Percentiles rank a stretch among this genome's conserved stretches.
phyloP scores from a whole-genome alignment of 169 alveolate species.

The Ophryocystis elektroscirrha region DNA sequence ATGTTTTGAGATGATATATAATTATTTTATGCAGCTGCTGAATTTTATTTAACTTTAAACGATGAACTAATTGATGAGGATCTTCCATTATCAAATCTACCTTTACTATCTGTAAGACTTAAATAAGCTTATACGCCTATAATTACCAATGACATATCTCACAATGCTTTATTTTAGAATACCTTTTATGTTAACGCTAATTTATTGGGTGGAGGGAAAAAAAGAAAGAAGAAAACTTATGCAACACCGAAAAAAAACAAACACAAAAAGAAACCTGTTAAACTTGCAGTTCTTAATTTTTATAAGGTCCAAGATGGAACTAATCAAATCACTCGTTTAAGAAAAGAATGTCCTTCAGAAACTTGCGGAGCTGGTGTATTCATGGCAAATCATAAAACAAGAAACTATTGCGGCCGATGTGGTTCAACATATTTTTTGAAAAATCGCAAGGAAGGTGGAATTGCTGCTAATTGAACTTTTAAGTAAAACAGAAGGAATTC shows the following conservation, averaged over 20 bases:
- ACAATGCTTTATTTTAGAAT: conserved; percentile 5
- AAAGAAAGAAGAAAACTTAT: conserved; percentile 69
- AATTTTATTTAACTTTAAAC: too few species aligned
- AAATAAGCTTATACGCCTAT: too few species aligned
- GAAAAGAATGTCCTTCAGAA: conserved; percentile 73
- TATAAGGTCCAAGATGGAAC: conserved; percentile 82
- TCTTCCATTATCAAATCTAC: too few species aligned
- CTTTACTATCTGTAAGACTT: too few species aligned
- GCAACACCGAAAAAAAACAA: conserved; percentile 72
- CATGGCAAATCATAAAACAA: conserved; percentile 92
- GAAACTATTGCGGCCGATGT: conserved; percentile 93
- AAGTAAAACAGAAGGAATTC: too few species aligned
- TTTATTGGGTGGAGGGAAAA: conserved; percentile 66
- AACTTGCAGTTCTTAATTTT: conserved; percentile 76
- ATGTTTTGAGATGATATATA: too few species aligned
- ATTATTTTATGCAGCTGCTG: too few species aligned
- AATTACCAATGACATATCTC: neutral
- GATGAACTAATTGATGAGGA: too few species aligned
- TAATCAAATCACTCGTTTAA: conserved; percentile 70
- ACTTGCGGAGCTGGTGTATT: conserved; percentile 87
- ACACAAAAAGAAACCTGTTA: conserved; percentile 85
- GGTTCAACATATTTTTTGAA: conserved; percentile 73
- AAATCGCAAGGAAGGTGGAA: too few species aligned
- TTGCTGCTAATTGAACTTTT: too few species aligned
- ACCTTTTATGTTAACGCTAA: conserved; percentile 23